A percentile compares a stretch with the other conserved stretches of the same genome.
phyloP scores from a whole-genome alignment of 2,329 filamentous ascomycete genomes.

The Aspergillus versicolor region DNA sequence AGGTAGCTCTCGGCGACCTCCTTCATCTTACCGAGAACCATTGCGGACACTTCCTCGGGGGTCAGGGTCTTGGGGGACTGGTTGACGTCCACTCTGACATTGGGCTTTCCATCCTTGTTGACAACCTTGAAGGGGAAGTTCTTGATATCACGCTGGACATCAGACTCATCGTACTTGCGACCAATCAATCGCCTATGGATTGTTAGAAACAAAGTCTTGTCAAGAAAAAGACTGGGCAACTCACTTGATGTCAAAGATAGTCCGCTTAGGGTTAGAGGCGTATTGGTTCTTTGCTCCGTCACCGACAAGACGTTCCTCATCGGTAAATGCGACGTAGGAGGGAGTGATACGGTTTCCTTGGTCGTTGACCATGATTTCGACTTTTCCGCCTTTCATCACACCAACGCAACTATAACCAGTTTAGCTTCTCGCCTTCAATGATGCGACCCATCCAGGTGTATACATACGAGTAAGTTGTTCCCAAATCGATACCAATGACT shows the following conservation, averaged over 20 bases:
- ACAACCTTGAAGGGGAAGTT: slow-evolving; percentile 97
- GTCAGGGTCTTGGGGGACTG: slow-evolving; percentile 61
- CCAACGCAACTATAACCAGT: slow-evolving; percentile 70
- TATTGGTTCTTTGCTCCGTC: slow-evolving; percentile 98
- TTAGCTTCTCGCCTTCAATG: not conserved
- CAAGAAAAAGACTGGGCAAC: slow-evolving; percentile 33
- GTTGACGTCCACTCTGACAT: slow-evolving; percentile 67
- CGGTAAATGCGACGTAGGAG: slow-evolving; percentile 93
- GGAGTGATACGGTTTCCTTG: slow-evolving; percentile 96
- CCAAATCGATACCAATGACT: slow-evolving; percentile 94
- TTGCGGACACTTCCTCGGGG: slow-evolving; percentile 66
- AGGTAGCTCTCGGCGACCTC: slow-evolving; percentile 63
- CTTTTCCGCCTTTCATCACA: slow-evolving; percentile 94
- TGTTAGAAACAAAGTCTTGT: slow-evolving; percentile 9
- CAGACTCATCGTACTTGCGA: slow-evolving; percentile 78
- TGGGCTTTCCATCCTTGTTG: slow-evolving; percentile 85
- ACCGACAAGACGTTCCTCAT: slow-evolving; percentile 94
- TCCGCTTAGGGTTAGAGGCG: slow-evolving; percentile 72
- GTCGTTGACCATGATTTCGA: slow-evolving; percentile 94
- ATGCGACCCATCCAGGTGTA: not conserved
- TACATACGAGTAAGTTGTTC: slow-evolving; percentile 69
- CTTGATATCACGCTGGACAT: slow-evolving; percentile 92
- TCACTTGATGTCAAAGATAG: slow-evolving; percentile 82
- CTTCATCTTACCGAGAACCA: slow-evolving; percentile 69
- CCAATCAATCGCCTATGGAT: slow-evolving; percentile 72